Base-by-base conservation (phyloP, 2,329 filamentous ascomycete genomes). In the Plectosphaerella plurivora region DNA sequence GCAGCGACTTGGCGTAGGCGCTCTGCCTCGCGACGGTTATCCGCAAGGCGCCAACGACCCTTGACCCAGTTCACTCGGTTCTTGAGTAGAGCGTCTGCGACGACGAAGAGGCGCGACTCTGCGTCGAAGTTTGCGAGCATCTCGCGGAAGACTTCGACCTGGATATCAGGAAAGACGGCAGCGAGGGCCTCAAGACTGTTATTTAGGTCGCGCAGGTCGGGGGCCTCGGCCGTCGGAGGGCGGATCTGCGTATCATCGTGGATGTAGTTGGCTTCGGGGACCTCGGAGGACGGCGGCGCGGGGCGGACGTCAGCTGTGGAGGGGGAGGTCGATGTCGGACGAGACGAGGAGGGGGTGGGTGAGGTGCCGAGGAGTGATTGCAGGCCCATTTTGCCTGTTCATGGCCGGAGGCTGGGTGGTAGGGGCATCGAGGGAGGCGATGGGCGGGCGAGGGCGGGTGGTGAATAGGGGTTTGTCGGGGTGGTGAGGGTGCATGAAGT, bases 71-170 rank as follows among this genome's bases (percentile, higher is more conserved):
- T 79, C 51, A 81, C 78, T 36, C 83, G 82, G 61, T 87, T 84
- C 71, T 89, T 91, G 53, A 94, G 75, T 53, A 94, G 73, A 48
- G 84, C 81, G 64, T 94, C 89, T 12, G 89, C 89, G 25, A 92
- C 86, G 47, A 94, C 78, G 44, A 89, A 86, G 22, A 93, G 71
- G 58, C 88, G 77, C 56, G 88, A 93, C 67, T 92, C 87, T 60
- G 86, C 83, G 61, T 87, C 86, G 64, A 92, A 87, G 62, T 77
- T 87, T 39, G 78, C 72, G 47, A 94, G 81, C 81, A 94, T 88
- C 72, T 93, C 89, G 45, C 89, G 82, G 64, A 94, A 90, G 16
- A 92, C 89, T 59, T 92, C 88, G 54, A 89, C 77, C 67, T 91
- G 87, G n/a, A 92, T 76, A 67, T 92, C 83, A 25, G 89, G 89